Percentiles rank a stretch among this genome's conserved stretches.
These are phyloP conservation scores for Gentiana straminea DNA, from an alignment of 257 asterid genomes.

Conservation along the genomic window DNA sequence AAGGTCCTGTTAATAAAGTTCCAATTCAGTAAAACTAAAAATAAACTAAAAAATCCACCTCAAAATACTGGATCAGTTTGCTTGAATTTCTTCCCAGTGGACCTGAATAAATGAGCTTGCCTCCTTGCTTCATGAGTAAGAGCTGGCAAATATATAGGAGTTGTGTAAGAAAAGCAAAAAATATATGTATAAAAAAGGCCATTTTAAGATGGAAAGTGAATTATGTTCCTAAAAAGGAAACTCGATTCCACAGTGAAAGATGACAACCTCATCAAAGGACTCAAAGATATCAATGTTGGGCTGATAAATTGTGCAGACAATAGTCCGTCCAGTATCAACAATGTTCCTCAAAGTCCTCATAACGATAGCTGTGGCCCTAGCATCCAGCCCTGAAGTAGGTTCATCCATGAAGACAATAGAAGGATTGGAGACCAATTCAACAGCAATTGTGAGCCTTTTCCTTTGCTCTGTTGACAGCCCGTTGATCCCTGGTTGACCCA, in stretches of 20 bases:
- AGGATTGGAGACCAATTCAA: constrained; percentile 89
- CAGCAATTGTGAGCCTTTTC: constrained; percentile 86
- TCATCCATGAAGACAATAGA: constrained; percentile 91
- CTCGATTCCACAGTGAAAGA: constrained; percentile 1
- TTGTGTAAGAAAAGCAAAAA: no score
- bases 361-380: constrained; percentile 91
- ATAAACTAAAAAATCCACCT: constrained; percentile 31
- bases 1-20: not conserved
- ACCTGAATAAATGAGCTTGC: constrained; percentile 89
- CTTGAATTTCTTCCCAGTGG: constrained; percentile 70
- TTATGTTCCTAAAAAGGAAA: no score
- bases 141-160: constrained; percentile 31
- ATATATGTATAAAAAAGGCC: no score
- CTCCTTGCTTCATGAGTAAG: constrained; percentile 84
- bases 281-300: constrained; percentile 94
- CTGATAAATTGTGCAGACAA: constrained; percentile 93
- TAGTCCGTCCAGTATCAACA: constrained; percentile 88
- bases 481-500: constrained; percentile 85
- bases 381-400: constrained; percentile 94
- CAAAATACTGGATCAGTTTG: constrained; percentile 70
- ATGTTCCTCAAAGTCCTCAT: constrained; percentile 93
- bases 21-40: no score
- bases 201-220: no score
- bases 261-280: constrained; percentile 82
- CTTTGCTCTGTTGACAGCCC: constrained; percentile 93